Conservation (phyloP, 2,329 filamentous ascomycete genomes). For the Neofusicoccum kwambonambiense region DNA sequence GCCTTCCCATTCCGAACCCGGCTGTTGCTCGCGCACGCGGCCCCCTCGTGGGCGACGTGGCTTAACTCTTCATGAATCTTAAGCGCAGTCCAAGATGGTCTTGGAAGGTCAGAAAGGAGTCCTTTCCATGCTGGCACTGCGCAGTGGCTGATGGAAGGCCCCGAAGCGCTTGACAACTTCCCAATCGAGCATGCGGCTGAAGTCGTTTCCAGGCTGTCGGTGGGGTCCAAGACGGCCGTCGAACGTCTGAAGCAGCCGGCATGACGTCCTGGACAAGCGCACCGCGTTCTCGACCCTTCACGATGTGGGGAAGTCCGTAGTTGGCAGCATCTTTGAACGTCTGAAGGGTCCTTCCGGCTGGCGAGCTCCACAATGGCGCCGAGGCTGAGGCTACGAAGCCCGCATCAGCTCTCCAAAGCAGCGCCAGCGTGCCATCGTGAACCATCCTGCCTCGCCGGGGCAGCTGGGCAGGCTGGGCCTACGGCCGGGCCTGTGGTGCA, state of each 20-base stretch:
- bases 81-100: not conserved
- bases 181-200: not conserved
- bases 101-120: not conserved
- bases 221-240: too few species aligned
- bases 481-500: too few species aligned
- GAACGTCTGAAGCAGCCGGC: too few species aligned
- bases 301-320: not conserved
- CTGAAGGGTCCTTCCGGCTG: conserved; percentile 3
- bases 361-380: too few species aligned
- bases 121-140: not conserved
- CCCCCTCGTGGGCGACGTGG: not conserved
- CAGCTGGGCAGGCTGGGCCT: too few species aligned
- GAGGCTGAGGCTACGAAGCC: not conserved
- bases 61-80: not conserved
- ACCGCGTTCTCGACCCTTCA: too few species aligned
- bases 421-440: too few species aligned
- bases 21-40: too few species aligned
- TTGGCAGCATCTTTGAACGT: not conserved
- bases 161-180: not conserved
- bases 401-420: too few species aligned
- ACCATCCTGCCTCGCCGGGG: too few species aligned
- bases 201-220: not conserved
- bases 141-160: not conserved
- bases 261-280: not conserved
- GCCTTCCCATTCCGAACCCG: too few species aligned